These are phyloP conservation scores for Serendipita indica DNA, from an alignment of 768 basidiomycete genomes.

Conservation along the genomic window DNA sequence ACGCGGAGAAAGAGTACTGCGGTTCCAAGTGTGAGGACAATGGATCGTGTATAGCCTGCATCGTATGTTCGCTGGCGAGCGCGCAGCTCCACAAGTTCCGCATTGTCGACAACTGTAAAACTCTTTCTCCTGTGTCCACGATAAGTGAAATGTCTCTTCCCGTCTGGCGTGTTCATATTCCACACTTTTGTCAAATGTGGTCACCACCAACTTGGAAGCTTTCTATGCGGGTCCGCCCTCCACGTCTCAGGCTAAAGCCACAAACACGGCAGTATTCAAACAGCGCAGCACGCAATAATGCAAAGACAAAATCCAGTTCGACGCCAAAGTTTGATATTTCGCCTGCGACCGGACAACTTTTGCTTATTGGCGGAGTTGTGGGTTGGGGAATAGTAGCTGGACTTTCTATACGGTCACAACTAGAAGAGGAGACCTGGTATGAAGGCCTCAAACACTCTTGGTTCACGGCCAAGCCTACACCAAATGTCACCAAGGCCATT, in stretches of 20 bases:
- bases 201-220: no score
- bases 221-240: no score
- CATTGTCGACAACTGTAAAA: slow-evolving; percentile 23
- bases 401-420: background rate
- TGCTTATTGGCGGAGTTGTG: background rate
- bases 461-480: background rate
- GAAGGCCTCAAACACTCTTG: background rate
- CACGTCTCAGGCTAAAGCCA: no score
- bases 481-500: background rate
- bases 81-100: slow-evolving; percentile 45
- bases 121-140: slow-evolving; percentile 23
- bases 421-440: background rate
- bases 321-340: no score
- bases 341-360: no score
- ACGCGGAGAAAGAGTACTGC: slow-evolving; percentile 59
- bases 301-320: no score
- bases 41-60: slow-evolving; percentile 66
- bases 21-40: slow-evolving; percentile 59
- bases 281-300: no score
- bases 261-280: no score
- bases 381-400: background rate
- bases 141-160: background rate
- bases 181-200: no score
- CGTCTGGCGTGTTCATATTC: no score
- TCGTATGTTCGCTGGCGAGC: slow-evolving; percentile 73